A percentile compares a stretch with the other conserved stretches of the same genome.
phyloP scores from a whole-genome alignment of 306 rosid species.

The Arachis stenosperma region DNA sequence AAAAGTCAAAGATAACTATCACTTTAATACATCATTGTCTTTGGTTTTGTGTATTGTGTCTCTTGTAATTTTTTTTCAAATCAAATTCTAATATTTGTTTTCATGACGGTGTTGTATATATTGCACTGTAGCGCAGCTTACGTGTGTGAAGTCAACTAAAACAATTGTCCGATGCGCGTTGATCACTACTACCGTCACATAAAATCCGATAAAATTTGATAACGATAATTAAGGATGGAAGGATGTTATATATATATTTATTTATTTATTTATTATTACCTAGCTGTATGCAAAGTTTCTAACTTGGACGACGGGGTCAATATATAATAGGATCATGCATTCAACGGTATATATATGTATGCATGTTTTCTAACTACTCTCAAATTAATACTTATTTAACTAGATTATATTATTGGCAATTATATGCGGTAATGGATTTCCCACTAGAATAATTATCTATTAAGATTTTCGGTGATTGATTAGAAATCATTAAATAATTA shows the following conservation, averaged over 20 bases:
- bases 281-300: constrained; percentile 3
- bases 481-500: no score
- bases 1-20: no score
- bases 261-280: no score
- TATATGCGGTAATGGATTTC: neutral
- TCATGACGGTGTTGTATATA: neutral
- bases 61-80: neutral
- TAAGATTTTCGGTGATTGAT: no score
- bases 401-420: no score
- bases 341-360: neutral
- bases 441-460: neutral
- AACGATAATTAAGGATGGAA: no score
- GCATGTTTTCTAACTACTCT: neutral
- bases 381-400: neutral
- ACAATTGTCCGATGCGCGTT: neutral
- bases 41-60: no score
- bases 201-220: neutral
- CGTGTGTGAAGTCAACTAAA: neutral
- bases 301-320: constrained; percentile 10
- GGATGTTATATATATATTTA: no score
- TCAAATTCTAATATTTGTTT: neutral
- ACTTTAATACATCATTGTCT: no score
- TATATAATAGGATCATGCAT: neutral
- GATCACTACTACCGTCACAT: neutral
- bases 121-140: neutral